Evolutionary conservation across 1,284 basidiomycete genomes (phyloP), one percentile per base, ranked within the genome.

Genomic region (Wallemia mellicola): DNA sequence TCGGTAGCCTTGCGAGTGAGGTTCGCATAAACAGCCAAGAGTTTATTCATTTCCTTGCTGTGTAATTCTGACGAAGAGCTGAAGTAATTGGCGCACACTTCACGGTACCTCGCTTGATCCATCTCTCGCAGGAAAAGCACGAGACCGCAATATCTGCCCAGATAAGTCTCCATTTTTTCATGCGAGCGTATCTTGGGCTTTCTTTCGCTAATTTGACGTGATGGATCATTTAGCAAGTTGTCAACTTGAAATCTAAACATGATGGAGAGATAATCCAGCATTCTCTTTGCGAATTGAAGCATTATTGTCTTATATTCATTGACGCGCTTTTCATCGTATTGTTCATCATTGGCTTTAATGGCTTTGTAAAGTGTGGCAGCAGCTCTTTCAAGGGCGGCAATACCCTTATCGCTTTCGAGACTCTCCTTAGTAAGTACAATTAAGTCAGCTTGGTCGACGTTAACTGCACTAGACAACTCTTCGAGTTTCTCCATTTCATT

Each of bases 111-210:
- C 59, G 70, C 71, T 68, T 89, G 84, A 61, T 91, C 87, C 80
- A 94, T 91, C 72, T 98, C 92, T 68, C 89, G 91, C 63, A 95
- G 72, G 67, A 92, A 98, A 17, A 96, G 74, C 70, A 96, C 79
- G 58, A 98, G 69, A 1, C 91, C 91, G 57, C 83, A 80, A 69
- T 96, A 96, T 58, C 81, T 76, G 26, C 84, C 86, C 11, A 96
- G 76, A 66, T 84, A 83, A 27, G 75, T 74, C 66, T 95, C 87
- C 68, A 95, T 74, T 15, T 77, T 73, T 59, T 74, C 73, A 68
- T 92, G 88, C 2, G 76, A 73, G 7, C 75, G 68, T 27, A 87
- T 71, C 5, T 70, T 70, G 19, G 65, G 62, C 57, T 62, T 59
- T 38, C 58, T 30, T 59, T 61, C 61, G 27, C 64, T 60, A 24